These are phyloP conservation scores for Adansonia grandidieri DNA, from an alignment of 441 rosid genomes.

Conservation along the genomic window DNA sequence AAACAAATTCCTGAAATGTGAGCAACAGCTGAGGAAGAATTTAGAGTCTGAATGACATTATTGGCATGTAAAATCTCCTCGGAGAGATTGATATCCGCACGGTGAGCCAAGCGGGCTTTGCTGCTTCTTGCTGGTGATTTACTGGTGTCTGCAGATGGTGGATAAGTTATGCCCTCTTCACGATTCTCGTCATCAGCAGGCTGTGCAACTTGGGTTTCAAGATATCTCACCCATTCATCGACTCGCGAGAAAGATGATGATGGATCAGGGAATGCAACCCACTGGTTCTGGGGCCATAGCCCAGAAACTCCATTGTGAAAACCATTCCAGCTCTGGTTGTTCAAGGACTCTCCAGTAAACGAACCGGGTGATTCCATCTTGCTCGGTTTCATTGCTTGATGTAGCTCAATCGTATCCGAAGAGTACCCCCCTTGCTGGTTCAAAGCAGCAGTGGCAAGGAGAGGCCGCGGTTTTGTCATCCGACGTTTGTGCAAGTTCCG, in stretches of 20 bases:
- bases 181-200: constrained; percentile 40
- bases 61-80: constrained; percentile 77
- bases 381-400: constrained; percentile 37
- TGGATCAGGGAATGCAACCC: constrained; percentile 78
- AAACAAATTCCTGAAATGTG: constrained; percentile 77
- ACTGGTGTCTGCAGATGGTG: constrained; percentile 53
- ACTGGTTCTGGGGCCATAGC: constrained; percentile 72
- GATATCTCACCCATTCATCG: constrained; percentile 79
- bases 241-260: constrained; percentile 71
- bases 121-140: constrained; percentile 44
- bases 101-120: constrained; percentile 26
- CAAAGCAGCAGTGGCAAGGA: constrained; percentile 22
- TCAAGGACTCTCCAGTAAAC: constrained; percentile 47
- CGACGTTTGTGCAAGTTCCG: constrained; percentile 65
- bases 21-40: constrained; percentile 81
- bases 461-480: constrained; percentile 42
- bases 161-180: constrained; percentile 39
- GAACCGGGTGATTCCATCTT: constrained; percentile 53
- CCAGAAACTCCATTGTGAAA: constrained; percentile 43
- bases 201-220: constrained; percentile 40
- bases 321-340: constrained; percentile 47
- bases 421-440: constrained; percentile 79
- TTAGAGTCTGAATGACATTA: constrained; percentile 68
- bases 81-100: constrained; percentile 45
- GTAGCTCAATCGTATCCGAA: constrained; percentile 73